Conservation (phyloP, 1,284 basidiomycete species). For the Pisolithus thermaeus region DNA sequence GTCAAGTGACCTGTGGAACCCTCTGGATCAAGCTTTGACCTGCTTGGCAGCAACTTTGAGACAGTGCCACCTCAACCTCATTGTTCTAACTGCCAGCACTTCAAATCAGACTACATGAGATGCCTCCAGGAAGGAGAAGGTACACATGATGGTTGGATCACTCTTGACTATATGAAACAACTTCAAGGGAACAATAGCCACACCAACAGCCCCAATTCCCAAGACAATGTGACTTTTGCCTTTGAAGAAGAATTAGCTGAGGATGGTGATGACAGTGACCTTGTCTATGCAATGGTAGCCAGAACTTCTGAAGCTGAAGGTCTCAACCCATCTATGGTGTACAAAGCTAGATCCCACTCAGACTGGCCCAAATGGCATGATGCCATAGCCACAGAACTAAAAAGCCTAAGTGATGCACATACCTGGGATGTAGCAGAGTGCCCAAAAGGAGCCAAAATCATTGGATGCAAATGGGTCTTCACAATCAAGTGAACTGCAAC, state of each 20-base stretch:
- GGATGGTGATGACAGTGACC: neutral
- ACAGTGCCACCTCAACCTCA: neutral
- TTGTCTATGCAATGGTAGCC: neutral
- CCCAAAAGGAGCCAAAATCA: neutral
- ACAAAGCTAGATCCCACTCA: no score
- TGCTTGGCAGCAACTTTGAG: neutral
- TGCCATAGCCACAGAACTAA: slow-evolving; percentile 4
- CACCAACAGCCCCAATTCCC: no score
- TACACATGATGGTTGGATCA: neutral
- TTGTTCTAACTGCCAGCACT: neutral
- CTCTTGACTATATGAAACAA: neutral
- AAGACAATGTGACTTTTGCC: no score
- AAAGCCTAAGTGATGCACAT: neutral
- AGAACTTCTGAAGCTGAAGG: neutral
- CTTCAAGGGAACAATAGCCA: no score
- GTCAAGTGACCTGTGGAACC: no score
- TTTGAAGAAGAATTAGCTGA: no score
- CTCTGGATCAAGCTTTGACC: neutral
- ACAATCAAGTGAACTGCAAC: neutral
- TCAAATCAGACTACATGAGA: neutral
- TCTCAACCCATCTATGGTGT: neutral
- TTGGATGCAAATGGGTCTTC: no score
- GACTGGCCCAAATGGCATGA: slow-evolving; percentile 9
- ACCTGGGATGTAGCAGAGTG: slow-evolving; percentile 9
- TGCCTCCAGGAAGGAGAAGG: neutral